These are phyloP conservation scores for Naganishia sp. DNA, from an alignment of 1,284 basidiomycete genomes.

Conservation along the genomic window DNA sequence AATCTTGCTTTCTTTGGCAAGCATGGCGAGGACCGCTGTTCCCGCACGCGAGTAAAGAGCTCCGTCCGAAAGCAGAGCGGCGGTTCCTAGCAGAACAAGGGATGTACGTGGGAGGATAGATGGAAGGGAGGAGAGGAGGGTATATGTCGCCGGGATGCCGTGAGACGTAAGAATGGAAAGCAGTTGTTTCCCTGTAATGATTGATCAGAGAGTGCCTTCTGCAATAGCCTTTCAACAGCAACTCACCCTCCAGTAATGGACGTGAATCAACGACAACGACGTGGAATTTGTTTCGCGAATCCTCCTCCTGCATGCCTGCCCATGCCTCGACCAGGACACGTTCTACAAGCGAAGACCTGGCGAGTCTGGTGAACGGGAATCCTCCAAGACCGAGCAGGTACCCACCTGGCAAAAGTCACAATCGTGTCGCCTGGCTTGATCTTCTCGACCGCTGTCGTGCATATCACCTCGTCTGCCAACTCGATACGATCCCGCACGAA, in stretches of 20 bases:
- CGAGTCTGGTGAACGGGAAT: background rate
- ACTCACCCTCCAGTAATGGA: constrained; percentile 83
- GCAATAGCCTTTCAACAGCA: background rate
- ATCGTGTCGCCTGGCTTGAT: constrained; percentile 92
- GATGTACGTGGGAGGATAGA: constrained; percentile 76
- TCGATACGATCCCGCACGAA: constrained; percentile 94
- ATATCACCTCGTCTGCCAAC: constrained; percentile 89
- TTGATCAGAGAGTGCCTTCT: background rate
- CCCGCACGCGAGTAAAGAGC: constrained; percentile 92
- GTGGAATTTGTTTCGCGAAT: constrained; percentile 72
- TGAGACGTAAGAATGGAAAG: constrained; percentile 70
- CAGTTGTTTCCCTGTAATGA: constrained; percentile 69
- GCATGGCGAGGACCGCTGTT: constrained; percentile 93
- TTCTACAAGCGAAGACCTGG: constrained; percentile 90
- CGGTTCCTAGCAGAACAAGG: constrained; percentile 86
- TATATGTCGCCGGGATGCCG: constrained; percentile 85
- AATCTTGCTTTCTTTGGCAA: constrained; percentile 83
- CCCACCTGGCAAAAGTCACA: constrained; percentile 84
- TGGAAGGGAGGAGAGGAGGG: constrained; percentile 83
- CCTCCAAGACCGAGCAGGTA: background rate
- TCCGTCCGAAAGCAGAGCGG: constrained; percentile 92
- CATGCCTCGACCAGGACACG: constrained; percentile 79
- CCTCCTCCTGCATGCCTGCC: constrained; percentile 56
- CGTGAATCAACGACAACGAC: constrained; percentile 94
- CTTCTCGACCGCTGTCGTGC: constrained; percentile 83